Evolutionary conservation across 2,329 filamentous ascomycete species (phyloP), one percentile per base, ranked within the genome.

Genomic region (Thielaviopsis musarum): DNA sequence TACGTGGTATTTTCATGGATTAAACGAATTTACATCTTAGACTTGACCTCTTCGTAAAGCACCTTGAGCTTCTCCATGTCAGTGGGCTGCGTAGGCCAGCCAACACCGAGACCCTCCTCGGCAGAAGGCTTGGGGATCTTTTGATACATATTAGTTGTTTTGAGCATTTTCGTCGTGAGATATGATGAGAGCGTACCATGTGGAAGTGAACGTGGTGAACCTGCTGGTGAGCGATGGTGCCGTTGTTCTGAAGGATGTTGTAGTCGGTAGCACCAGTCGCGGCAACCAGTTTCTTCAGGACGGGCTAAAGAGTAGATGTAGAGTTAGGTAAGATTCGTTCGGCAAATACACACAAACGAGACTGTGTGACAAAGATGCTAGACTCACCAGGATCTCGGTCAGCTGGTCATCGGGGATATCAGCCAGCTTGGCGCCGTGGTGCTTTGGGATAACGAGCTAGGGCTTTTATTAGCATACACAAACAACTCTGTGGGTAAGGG

Each of bases 221-320:
- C 64, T 86, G 77, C 74, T 97, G 93, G 72, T 98, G 93, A 19
- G 93, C 93, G 67, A 91, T 81, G 22, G 81, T 77, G 57, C 93
- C 93, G 68, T 98, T 98, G 75, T 98, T 98, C 75, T 98, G 93
- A 62, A 98, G 75, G 55, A 98, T 80, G 69, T 98, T 98, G 77
- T 89, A 98, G 71, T 97, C 80, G 57, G 77, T 75, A 3, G 86
- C 84, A 45, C 88, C 88, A 3, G 81, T 83, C 28, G 90, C 91
- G 21, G 76, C 72, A 55, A 86, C 90, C 54, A 98, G 81, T 72
- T 87, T 91, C 80, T 95, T 96, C 54, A 88, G 85, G 17, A 94
- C 82, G 52, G 88, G 85, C 77, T 85, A 60, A 53, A 19, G 21
- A 53, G 22, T 19, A 19, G 24, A 24, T 21, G 26, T 19, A 28